Evolutionary conservation across 2,329 filamentous ascomycete species (phyloP).

Genomic region (Alternaria triticimaculans): DNA sequence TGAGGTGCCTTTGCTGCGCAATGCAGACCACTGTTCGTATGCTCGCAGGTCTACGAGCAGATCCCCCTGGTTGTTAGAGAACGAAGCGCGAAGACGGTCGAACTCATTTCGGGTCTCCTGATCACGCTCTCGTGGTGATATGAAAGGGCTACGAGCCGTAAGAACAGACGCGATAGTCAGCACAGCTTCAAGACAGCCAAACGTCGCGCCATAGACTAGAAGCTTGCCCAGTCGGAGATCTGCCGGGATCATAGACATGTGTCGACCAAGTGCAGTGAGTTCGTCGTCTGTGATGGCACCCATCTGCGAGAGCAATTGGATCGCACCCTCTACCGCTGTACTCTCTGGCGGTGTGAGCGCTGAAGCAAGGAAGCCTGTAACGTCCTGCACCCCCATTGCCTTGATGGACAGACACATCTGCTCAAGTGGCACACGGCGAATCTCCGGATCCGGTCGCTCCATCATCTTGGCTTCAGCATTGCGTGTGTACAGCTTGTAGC

Average conservation of each 20-base stretch:
- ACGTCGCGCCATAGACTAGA: conserved; percentile 93
- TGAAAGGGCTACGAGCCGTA: conserved; percentile 86
- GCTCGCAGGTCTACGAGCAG: conserved; percentile 85
- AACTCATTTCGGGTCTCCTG: conserved; percentile 83
- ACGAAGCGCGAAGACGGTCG: conserved; percentile 75
- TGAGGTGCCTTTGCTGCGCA: conserved; percentile 63
- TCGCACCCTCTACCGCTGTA: conserved; percentile 82
- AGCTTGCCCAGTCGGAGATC: conserved; percentile 93
- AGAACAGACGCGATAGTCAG: conserved; percentile 90
- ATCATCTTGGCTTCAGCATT: conserved; percentile 82
- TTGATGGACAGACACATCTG: conserved; percentile 94
- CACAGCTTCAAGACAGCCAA: conserved; percentile 87
- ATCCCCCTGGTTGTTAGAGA: conserved; percentile 81
- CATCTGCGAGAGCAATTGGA: conserved; percentile 80
- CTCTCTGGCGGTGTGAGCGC: conserved; percentile 89
- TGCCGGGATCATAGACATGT: conserved; percentile 93
- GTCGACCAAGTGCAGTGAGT: conserved; percentile 87
- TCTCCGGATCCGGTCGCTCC: conserved; percentile 93
- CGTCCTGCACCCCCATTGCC: conserved; percentile 89
- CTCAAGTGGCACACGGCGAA: conserved; percentile 88
- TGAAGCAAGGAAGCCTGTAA: conserved; percentile 79
- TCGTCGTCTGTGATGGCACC: conserved; percentile 86
- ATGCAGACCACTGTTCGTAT: conserved; percentile 80
- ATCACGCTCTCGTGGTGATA: conserved; percentile 82
- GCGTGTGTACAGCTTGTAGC: conserved; percentile 93